Base-by-base conservation (phyloP, 345 rosid genomes). In the Arabis alpina region DNA sequence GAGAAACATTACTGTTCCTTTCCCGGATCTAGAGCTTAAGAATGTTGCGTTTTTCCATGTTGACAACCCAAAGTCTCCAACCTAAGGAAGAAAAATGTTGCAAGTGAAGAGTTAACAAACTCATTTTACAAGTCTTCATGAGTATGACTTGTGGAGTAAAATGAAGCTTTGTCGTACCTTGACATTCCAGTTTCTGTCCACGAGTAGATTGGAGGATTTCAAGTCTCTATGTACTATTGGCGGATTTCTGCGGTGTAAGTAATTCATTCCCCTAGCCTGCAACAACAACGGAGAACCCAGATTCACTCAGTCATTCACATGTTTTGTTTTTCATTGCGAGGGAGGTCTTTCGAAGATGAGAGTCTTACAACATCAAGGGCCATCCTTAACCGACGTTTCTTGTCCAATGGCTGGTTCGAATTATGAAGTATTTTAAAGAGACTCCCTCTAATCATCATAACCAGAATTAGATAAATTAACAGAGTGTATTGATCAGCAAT, bases 181-280 rank as follows among this genome's bases (percentile, higher is more conserved):
- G 36, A 93, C 97, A 8, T 81, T 85, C 98, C 97, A 88, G 84
- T 88, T 91, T 72, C 70, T 86, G 63, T 91, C 92, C 40, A 93
- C 97, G 2, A 93, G 91, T 37, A 93, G 85, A 81, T 93, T 93
- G 34, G 98, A 90, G 25, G 98, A 90, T 76, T 88, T 93, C 23
- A 93, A 80, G 79, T 93, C 97, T 55, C 96, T 80, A 58, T 93
- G 98, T 39, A 93, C 87, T 54, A 88, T 93, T 11, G 96, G 91
- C 10, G 94, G 98, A 74, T 85, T 87, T 69, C 98, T 84, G 53
- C 69, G 91, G 73, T 93, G 98, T 76, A 91, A 82, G 80, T 93
- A 93, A 72, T 93, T 88, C 97, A 90, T 88, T 54, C 96, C 98
- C 80, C 87, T 80, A 56, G 95, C 97, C 98, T 93, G 87, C 78